Percentiles rank a stretch among this genome's conserved stretches.
Evolutionary conservation across 2,329 filamentous ascomycete species (phyloP).

Genomic region (Nothophoma quercina): DNA sequence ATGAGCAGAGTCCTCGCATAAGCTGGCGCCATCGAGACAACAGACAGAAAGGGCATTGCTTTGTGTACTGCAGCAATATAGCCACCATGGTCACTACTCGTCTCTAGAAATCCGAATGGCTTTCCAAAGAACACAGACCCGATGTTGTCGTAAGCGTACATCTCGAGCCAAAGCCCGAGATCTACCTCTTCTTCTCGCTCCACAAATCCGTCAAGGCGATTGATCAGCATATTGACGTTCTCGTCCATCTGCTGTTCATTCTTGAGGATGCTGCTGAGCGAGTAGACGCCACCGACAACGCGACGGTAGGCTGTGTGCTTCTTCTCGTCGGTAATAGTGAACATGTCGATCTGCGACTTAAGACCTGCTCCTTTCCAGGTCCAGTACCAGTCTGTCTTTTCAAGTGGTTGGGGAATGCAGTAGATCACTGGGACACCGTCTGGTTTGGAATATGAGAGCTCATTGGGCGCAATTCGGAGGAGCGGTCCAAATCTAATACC

Average conservation of each 20-base stretch:
- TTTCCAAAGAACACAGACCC: constrained; percentile 32
- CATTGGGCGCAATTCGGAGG: constrained; percentile 57
- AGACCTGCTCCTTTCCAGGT: constrained; percentile 28
- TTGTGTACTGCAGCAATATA: constrained; percentile 45
- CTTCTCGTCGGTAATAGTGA: constrained; percentile 19
- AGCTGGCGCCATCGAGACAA: constrained; percentile 17
- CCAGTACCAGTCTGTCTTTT: constrained; percentile 36
- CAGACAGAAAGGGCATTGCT: constrained; percentile 36
- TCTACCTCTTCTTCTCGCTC: constrained; percentile 27
- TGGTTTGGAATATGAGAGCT: constrained; percentile 35
- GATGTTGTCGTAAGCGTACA: constrained; percentile 31
- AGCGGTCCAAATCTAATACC: constrained; percentile 41
- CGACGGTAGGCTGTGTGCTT: constrained; percentile 11
- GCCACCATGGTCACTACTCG: constrained; percentile 26
- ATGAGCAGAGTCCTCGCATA: constrained; percentile 22
- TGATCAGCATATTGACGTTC: constrained; percentile 30
- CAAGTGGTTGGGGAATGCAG: constrained; percentile 23
- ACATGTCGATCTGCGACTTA: constrained; percentile 27
- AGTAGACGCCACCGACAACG: constrained; percentile 39
- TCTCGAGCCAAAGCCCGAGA: constrained; percentile 39
- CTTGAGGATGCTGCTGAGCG: constrained; percentile 52
- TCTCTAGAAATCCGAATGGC: constrained; percentile 28
- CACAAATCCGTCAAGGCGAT: constrained; percentile 31
- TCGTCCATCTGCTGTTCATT: constrained; percentile 33
- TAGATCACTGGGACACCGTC: constrained; percentile 30